Base-by-base conservation (phyloP, 75 land plant species). In the Cunninghamia lanceolata region DNA sequence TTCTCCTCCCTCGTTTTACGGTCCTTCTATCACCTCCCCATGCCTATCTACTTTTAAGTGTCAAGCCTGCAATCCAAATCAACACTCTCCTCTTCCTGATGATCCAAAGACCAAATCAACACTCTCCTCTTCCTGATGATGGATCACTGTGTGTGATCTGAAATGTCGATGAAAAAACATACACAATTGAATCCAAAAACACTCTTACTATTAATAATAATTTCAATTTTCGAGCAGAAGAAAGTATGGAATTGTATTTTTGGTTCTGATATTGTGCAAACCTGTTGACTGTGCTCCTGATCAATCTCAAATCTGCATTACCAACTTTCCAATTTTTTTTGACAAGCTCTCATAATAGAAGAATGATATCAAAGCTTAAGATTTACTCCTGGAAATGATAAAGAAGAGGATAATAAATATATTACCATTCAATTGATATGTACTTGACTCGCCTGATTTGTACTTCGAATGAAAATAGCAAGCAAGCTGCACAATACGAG, bases 401-500 rank as follows among this genome's bases (percentile, higher is more conserved):
- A 63, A 63, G 9, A 63, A 63, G 21, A 63, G 9, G 68, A 28
- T 63, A 63, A 63, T 63, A 25, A 63, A 6, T 21, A 28, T 28
- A 59, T 63, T 90, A 97, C 99, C 99, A 87, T 88, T 93, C 79
- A 85, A 89, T 43, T 85, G 89, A 84, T 95, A 93, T 13, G 98
- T 92, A 50, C 88, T 88, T 77, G 99, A 97, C 42, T 81, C 50
- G 86, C 90, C 88, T 34, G 96, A 70, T 77, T 91, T 95, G 94
- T 89, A 97, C 86, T 83, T 91, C 16, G 87, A 86, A 86, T 97
- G 99, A 83, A 95, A 91, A 70, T 85, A 95, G 92, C 98, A 96
- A 56, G 98, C 88, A 77, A 96, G 66, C 98, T 96, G 91, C 91
- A 93, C 45, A 35, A 43, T 38, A 85, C 50, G 15, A 45, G 32